Conservation (phyloP, 306 rosid genomes). For the Chamaecrista fasciculata region DNA sequence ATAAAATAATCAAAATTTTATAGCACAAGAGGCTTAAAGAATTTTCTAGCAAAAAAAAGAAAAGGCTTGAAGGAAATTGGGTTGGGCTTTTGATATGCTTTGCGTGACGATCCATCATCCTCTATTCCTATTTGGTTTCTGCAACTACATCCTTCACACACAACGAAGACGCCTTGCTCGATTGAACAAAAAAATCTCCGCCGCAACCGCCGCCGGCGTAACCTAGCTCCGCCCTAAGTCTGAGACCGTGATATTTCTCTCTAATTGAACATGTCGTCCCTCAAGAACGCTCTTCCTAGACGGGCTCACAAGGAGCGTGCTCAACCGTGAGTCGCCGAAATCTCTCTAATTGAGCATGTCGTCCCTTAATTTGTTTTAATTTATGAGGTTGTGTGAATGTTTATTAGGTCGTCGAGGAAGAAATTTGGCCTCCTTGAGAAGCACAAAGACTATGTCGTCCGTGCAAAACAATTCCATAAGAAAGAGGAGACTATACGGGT, state of each 20-base stretch:
- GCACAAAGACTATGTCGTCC: constrained; percentile 83
- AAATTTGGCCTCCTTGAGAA: constrained; percentile 81
- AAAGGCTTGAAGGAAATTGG: too few species aligned
- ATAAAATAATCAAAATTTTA: too few species aligned
- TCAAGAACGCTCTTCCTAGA: constrained; percentile 63
- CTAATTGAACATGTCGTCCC: constrained; percentile 58
- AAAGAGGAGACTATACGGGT: constrained; percentile 74
- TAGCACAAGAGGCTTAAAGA: too few species aligned
- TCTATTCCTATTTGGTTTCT: too few species aligned
- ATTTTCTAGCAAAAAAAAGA: too few species aligned
- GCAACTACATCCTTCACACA: too few species aligned
- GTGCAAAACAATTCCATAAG: constrained; percentile 67
- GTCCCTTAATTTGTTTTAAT: neutral
- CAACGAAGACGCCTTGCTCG: neutral
- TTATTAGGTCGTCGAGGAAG: constrained; percentile 54
- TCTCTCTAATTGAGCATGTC: neutral
- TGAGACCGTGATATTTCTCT: too few species aligned
- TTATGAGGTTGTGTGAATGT: neutral
- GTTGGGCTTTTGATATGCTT: neutral
- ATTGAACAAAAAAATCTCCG: neutral
- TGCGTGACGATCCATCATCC: too few species aligned
- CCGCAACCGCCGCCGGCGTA: neutral
- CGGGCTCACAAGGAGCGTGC: constrained; percentile 82
- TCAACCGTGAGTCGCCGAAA: constrained; percentile 58
- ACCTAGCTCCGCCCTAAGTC: neutral